Evolutionary conservation across 345 rosid species (phyloP).

Genomic region (Gossypium turneri): DNA sequence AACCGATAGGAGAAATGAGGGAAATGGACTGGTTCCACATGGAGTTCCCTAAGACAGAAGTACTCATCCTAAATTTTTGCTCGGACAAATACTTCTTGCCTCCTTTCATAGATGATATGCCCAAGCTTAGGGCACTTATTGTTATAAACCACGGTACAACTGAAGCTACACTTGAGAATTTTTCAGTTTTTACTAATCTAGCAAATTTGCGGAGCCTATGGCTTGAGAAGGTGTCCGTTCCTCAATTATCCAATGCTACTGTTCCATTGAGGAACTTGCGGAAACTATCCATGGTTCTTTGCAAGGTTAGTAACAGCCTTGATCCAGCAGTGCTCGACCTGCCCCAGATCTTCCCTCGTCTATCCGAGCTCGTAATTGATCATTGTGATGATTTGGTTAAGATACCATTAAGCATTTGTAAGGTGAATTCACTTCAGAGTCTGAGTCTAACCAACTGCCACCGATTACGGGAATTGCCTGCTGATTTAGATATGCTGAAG

Average conservation of each 20-base stretch:
- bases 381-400: slow-evolving; percentile 66
- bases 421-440: slow-evolving; percentile 40
- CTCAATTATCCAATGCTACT: slow-evolving; percentile 42
- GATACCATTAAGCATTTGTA: slow-evolving; percentile 59
- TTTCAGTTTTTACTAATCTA: slow-evolving; percentile 50
- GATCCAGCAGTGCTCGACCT: slow-evolving; percentile 44
- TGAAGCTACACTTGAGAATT: slow-evolving; percentile 51
- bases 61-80: slow-evolving; percentile 67
- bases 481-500: slow-evolving; percentile 46
- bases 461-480: slow-evolving; percentile 51
- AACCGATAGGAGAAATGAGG: slow-evolving; percentile 56
- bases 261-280: slow-evolving; percentile 41
- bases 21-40: slow-evolving; percentile 80
- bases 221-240: slow-evolving; percentile 72
- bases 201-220: slow-evolving; percentile 66
- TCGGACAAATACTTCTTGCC: slow-evolving; percentile 64
- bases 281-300: slow-evolving; percentile 70
- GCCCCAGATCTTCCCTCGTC: slow-evolving; percentile 53
- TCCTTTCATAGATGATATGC: slow-evolving; percentile 69
- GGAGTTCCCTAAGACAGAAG: slow-evolving; percentile 87
- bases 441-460: slow-evolving; percentile 91
- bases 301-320: slow-evolving; percentile 62
- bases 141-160: slow-evolving; percentile 55
- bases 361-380: slow-evolving; percentile 67
- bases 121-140: slow-evolving; percentile 69